Evolutionary conservation across 148 eudicot species (phyloP).

Genomic region (Persicaria tinctoria): DNA sequence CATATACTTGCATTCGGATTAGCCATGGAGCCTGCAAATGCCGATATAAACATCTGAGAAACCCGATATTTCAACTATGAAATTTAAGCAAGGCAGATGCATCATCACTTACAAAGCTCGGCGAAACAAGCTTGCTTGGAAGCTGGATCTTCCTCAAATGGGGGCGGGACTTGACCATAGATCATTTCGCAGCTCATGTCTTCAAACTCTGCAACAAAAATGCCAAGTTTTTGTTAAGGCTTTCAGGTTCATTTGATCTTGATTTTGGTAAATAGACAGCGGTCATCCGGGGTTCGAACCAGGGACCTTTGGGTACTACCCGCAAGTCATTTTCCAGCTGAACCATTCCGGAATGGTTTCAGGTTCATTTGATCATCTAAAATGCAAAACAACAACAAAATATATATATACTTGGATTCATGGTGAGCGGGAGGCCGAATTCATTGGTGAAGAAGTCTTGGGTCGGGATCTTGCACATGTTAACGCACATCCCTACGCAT

Average conservation of each 20-base stretch:
- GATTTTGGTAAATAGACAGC: too few relatives aligned
- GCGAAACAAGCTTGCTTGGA: constrained; percentile 70
- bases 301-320: too few relatives aligned
- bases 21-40: constrained; percentile 66
- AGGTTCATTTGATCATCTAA: not conserved
- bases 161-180: constrained; percentile 84
- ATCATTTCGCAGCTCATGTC: constrained; percentile 98
- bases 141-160: constrained; percentile 70
- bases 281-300: too few relatives aligned
- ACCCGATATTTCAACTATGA: not conserved
- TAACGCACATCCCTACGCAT: constrained; percentile 92
- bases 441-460: constrained; percentile 98
- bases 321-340: too few relatives aligned
- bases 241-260: not conserved
- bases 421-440: constrained; percentile 90
- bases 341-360: not conserved
- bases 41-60: too few relatives aligned
- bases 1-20: constrained; percentile 54
- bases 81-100: not conserved
- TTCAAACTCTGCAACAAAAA: constrained; percentile 62
- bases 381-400: not conserved
- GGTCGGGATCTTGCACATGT: constrained; percentile 96
- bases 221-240: too few relatives aligned
- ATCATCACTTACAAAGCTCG: constrained; percentile 52
- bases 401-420: constrained; percentile 75